phyloP scores from a whole-genome alignment of 169 alveolate genomes.

The Besnoitia besnoiti region DNA sequence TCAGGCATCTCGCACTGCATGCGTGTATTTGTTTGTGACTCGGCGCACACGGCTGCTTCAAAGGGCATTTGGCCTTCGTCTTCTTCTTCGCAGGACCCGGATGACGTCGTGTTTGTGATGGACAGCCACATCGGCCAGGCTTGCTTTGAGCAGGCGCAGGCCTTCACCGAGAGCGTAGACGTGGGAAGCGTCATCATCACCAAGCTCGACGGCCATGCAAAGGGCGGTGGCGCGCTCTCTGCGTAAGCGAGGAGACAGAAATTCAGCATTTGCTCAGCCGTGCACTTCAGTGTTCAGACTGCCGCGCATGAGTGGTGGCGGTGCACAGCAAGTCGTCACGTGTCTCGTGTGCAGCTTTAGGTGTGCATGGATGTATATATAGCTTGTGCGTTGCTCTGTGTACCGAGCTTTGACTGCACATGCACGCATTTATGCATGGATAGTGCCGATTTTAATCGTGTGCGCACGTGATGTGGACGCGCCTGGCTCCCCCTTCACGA shows the following conservation, averaged over 20 bases:
- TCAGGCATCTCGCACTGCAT: not conserved
- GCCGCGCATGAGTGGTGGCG: no score
- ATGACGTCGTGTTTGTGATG: conserved; percentile 97
- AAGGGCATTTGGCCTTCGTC: not conserved
- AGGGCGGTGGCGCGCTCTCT: conserved; percentile 99
- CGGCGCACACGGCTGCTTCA: not conserved
- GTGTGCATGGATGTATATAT: no score
- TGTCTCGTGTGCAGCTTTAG: no score
- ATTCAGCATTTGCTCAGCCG: no score
- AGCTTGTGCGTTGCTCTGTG: no score
- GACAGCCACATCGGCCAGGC: conserved; percentile 99
- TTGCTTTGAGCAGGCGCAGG: conserved; percentile 98
- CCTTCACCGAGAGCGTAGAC: conserved; percentile 92
- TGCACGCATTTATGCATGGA: no score
- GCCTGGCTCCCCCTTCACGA: no score
- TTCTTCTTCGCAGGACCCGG: conserved; percentile 84
- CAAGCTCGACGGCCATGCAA: conserved; percentile 99
- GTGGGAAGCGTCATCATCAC: conserved; percentile 99
- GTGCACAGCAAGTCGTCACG: no score
- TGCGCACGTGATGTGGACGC: no score
- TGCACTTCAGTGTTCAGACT: no score
- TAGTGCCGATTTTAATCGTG: no score
- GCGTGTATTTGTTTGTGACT: not conserved
- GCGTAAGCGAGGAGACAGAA: conserved; percentile 82
- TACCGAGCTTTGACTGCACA: no score